Evolutionary conservation across 352 stramenopile genomes (phyloP).

Genomic region (Peronospora farinosa): DNA sequence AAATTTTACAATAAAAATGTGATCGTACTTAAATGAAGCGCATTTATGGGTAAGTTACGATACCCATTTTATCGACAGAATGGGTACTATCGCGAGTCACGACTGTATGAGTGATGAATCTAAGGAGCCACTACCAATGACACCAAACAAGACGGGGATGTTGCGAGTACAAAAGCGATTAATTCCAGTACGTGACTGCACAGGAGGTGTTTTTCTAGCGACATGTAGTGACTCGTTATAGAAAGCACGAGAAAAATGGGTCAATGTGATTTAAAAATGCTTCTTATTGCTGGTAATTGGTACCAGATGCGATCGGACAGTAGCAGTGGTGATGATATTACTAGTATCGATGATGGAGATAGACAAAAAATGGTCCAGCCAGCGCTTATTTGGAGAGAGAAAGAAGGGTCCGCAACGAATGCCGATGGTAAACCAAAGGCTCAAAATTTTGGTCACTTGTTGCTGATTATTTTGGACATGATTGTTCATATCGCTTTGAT

Average conservation of each 20-base stretch:
- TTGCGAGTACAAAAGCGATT: neutral
- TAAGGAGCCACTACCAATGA: neutral
- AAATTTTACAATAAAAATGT: too few species aligned
- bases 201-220: neutral
- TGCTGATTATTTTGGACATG: neutral
- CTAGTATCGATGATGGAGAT: constrained; percentile 18
- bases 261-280: neutral
- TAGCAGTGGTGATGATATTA: constrained; percentile 17
- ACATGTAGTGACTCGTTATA: neutral
- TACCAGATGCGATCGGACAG: constrained; percentile 21
- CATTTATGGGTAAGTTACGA: neutral
- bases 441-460: neutral
- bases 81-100: too few species aligned
- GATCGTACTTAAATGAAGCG: constrained; percentile 20
- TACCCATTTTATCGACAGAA: too few species aligned
- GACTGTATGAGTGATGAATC: too few species aligned
- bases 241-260: neutral
- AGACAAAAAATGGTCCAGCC: constrained; percentile 9
- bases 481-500: neutral
- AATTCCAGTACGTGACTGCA: neutral
- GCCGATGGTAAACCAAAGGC: constrained; percentile 22
- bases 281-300: neutral
- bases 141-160: neutral
- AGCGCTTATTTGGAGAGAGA: constrained; percentile 18
- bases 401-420: constrained; percentile 11